Conservation (phyloP, 2,329 filamentous ascomycete species). For the Pleoardoris graminearum region DNA sequence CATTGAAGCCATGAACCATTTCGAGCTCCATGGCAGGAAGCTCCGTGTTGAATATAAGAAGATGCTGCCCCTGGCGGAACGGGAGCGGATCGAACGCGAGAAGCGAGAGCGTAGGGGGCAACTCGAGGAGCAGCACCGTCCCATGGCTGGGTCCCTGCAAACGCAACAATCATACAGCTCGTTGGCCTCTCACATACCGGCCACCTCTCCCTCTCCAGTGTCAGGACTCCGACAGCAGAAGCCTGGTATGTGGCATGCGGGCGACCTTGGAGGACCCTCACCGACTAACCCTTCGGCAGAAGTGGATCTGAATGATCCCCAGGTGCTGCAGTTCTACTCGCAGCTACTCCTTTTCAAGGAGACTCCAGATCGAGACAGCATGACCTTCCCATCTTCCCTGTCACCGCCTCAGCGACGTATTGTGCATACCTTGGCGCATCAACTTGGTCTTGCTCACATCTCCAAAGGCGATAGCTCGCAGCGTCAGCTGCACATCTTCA, state of each 20-base stretch:
- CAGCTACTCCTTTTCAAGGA: constrained; percentile 88
- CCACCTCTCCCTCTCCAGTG: constrained; percentile 69
- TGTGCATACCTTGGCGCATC: constrained; percentile 92
- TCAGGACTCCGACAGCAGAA: constrained; percentile 57
- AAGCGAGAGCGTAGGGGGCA: constrained; percentile 96
- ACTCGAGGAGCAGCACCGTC: constrained; percentile 94
- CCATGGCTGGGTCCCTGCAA: constrained; percentile 69
- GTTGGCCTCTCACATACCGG: constrained; percentile 65
- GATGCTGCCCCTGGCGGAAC: constrained; percentile 93
- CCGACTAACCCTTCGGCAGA: constrained; percentile 53
- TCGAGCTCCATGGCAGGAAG: constrained; percentile 93
- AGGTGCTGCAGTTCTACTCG: constrained; percentile 85
- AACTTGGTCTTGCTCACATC: constrained; percentile 88
- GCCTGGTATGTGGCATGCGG: constrained; percentile 43
- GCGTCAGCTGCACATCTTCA: constrained; percentile 88
- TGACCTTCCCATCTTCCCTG: constrained; percentile 81
- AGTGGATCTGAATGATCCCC: constrained; percentile 88
- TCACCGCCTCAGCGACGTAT: constrained; percentile 83
- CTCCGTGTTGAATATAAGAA: constrained; percentile 98
- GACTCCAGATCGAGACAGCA: constrained; percentile 73
- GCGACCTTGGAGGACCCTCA: constrained; percentile 11
- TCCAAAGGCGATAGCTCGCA: constrained; percentile 87
- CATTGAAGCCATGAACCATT: constrained; percentile 92
- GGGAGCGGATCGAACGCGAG: constrained; percentile 94
- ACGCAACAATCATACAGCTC: constrained; percentile 87